Evolutionary conservation across 2,329 filamentous ascomycete species (phyloP).

Genomic region (Ophiosphaerella herpotricha): DNA sequence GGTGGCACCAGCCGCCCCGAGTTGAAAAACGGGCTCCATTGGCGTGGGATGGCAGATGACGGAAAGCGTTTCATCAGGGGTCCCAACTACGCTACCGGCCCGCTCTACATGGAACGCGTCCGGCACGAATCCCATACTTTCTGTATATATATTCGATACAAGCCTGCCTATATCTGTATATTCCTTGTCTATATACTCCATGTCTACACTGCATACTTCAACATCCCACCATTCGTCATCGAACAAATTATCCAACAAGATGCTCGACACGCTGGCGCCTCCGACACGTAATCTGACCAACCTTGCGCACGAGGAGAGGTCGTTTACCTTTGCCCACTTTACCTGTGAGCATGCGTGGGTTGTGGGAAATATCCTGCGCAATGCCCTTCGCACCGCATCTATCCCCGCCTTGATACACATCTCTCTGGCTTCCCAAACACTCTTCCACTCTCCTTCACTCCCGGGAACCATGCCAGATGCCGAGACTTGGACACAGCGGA

Average conservation of each 20-base stretch:
- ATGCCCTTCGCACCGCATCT: slow-evolving; percentile 61
- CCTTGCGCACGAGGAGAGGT: slow-evolving; percentile 49
- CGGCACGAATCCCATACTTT: too few relatives aligned
- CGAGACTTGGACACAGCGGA: slow-evolving; percentile 66
- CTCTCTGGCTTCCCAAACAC: slow-evolving; percentile 63
- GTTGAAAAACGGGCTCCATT: too few relatives aligned
- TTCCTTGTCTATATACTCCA: slow-evolving; percentile 3
- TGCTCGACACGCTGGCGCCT: slow-evolving; percentile 33
- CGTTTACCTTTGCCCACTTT: slow-evolving; percentile 59
- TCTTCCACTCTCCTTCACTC: slow-evolving; percentile 73
- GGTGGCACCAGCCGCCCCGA: too few relatives aligned
- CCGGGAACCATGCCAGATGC: slow-evolving; percentile 72
- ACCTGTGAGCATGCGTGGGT: slow-evolving; percentile 67
- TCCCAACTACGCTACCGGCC: too few relatives aligned
- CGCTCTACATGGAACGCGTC: too few relatives aligned
- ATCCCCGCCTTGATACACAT: slow-evolving; percentile 66
- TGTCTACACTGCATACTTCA: slow-evolving; percentile 1
- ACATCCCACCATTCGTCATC: background rate
- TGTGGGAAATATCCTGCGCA: slow-evolving; percentile 67
- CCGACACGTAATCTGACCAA: slow-evolving; percentile 45
- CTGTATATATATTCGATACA: background rate
- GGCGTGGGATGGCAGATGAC: too few relatives aligned
- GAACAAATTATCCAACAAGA: slow-evolving; percentile 3
- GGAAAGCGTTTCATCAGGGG: too few relatives aligned
- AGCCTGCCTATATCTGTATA: background rate